These are phyloP conservation scores for Aspergillus ochraceoroseus DNA, from an alignment of 2,329 filamentous ascomycete species.

Conservation along the genomic window DNA sequence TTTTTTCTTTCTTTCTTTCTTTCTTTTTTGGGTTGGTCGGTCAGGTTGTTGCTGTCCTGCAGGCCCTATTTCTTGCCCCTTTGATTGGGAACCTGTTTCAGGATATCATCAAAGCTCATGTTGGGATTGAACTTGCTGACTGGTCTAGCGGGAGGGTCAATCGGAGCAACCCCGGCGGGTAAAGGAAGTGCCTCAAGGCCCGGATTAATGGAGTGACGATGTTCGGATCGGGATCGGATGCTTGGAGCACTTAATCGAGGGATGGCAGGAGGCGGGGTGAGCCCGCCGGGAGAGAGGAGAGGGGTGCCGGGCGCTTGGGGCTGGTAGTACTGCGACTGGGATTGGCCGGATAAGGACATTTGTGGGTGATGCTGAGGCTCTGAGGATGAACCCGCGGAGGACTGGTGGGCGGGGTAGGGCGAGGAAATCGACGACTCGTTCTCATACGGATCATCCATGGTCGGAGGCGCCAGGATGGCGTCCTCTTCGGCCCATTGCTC, in stretches of 20 bases:
- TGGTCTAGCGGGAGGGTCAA: conserved; percentile 39
- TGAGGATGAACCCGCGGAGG: conserved; percentile 36
- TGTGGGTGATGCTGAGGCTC: conserved; percentile 25
- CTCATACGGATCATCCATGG: conserved; percentile 34
- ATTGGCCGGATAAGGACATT: no score
- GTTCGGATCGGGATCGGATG: conserved; percentile 30
- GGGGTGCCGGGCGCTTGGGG: conserved; percentile 27
- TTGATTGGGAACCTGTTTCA: conserved; percentile 39
- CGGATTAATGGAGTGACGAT: conserved; percentile 43
- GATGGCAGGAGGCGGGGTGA: conserved; percentile 35
- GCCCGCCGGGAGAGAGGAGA: conserved; percentile 32
- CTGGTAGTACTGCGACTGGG: conserved; percentile 19
- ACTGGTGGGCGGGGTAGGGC: conserved; percentile 37
- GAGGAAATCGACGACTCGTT: conserved; percentile 39
- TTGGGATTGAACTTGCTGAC: conserved; percentile 44
- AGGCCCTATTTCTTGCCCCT: conserved; percentile 34
- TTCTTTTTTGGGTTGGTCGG: no score
- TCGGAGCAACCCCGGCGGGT: conserved; percentile 41
- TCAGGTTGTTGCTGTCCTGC: conserved; percentile 1
- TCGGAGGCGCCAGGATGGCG: conserved; percentile 31
- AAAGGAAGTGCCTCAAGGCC: conserved; percentile 45
- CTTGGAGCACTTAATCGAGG: conserved; percentile 34
- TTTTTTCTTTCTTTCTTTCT: no score
- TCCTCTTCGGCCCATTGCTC: conserved; percentile 54
- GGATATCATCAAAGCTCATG: conserved; percentile 48